Base-by-base conservation (phyloP, 768 basidiomycete species). In the Zangia roseola region DNA sequence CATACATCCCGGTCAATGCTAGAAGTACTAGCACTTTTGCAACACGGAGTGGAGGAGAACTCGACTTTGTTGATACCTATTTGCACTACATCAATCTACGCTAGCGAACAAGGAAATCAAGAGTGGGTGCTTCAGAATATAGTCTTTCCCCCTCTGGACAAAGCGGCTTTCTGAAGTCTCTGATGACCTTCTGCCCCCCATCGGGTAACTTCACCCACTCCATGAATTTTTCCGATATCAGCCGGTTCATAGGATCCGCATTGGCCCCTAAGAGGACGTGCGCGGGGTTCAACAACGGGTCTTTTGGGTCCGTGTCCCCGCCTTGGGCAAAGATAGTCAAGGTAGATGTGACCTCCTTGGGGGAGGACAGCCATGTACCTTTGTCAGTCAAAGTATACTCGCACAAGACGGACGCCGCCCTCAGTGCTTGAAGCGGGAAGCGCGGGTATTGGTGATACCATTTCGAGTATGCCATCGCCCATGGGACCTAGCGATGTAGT, bases 391-490 rank as follows among this genome's bases (percentile, higher is more conserved):
- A 58, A 0, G 80, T 82, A 50, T 82, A 82, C 55, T 82, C 80
- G 8, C 64, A 59, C 33, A 81, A 62, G 6, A 70, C 53, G 3
- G 78, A 68, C 1, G 81, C 78, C 1, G 77, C 78, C 17, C 61
- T 54, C 12, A 82, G 63, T 0, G 79, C 77, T 60, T 80, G 69
- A 1, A 74, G 57, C 0, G 80, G 80, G 62, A 78, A 82, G 0
- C 69, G 71, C 2, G 78, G 71, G 59, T 80, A 81, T 56, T 81
- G 76, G 55, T 82, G 80, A 55, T 82, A 83, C 80, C 80, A 83
- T 21, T 69, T 74, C 4, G 79, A 78, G 54, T 78, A 77, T 10
- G 69, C 59, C 35, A 69, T 63, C 6, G 71, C 79, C 81, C 80
- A 82, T 3, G 81, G 81, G 6, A 81, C 72, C 78, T 81, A 12